These are phyloP conservation scores for Panicum miliaceum DNA, from an alignment of 176 grass and related monocot genomes.

Conservation along the genomic window DNA sequence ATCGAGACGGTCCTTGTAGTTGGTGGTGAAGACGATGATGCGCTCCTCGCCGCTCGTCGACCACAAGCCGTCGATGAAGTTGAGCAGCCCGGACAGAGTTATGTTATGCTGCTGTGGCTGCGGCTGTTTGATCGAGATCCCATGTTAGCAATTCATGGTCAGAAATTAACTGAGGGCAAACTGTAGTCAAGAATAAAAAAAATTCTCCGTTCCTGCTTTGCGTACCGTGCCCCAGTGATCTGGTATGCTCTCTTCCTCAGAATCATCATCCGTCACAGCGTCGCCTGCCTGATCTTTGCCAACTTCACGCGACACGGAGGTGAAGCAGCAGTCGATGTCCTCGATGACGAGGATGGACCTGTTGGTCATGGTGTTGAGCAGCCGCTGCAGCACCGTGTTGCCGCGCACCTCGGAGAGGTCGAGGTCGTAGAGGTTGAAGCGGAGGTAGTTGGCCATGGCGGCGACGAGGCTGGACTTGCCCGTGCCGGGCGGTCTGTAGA, in stretches of 20 bases:
- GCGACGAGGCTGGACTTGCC: slow-evolving; percentile 46
- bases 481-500: slow-evolving; percentile 39
- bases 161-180: too few species aligned
- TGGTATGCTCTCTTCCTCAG: background rate
- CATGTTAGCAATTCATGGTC: background rate
- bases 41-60: slow-evolving; percentile 64
- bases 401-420: slow-evolving; percentile 7
- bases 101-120: background rate
- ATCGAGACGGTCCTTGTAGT: slow-evolving; percentile 75
- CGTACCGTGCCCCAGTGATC: background rate
- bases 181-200: background rate
- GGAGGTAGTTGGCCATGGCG: slow-evolving; percentile 54
- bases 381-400: slow-evolving; percentile 16
- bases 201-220: background rate
- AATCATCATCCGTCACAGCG: background rate
- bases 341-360: slow-evolving; percentile 25
- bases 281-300: background rate
- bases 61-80: slow-evolving; percentile 48
- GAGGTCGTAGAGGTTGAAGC: slow-evolving; percentile 39
- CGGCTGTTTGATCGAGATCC: background rate
- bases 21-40: slow-evolving; percentile 82
- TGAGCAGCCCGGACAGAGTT: slow-evolving; percentile 40
- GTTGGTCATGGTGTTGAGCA: slow-evolving; percentile 19
- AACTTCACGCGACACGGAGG: background rate
- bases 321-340: slow-evolving; percentile 40